A percentile compares a stretch with the other conserved stretches of the same genome.
Conservation (phyloP, 495 filamentous ascomycete genomes). For the Hypoxylon lenormandii region DNA sequence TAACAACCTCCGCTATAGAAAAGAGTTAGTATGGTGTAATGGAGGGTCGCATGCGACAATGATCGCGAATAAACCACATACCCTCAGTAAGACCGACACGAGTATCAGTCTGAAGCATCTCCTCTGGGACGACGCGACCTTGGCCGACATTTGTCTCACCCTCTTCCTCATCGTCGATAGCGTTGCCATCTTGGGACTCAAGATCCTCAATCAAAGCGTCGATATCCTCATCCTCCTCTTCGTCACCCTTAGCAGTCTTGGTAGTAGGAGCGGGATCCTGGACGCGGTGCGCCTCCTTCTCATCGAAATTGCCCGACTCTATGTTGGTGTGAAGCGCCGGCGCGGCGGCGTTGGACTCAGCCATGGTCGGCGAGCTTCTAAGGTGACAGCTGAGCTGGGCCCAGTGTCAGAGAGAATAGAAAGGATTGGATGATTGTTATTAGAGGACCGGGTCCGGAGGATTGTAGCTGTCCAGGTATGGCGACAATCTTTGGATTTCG, state of each 20-base stretch:
- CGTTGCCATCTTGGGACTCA: slow-evolving; percentile 77
- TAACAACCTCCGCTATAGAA: slow-evolving; percentile 67
- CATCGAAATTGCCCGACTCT: slow-evolving; percentile 67
- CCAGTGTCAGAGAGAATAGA: slow-evolving; percentile 31
- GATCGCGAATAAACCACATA: slow-evolving; percentile 18
- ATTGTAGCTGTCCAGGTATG: slow-evolving; percentile 42
- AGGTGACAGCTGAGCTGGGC: slow-evolving; percentile 39
- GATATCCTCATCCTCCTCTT: slow-evolving; percentile 79
- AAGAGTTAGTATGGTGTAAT: slow-evolving; percentile 19
- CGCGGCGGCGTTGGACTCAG: slow-evolving; percentile 60
- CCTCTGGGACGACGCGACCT: slow-evolving; percentile 69
- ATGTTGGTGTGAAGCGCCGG: slow-evolving; percentile 67
- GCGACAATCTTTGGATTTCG: slow-evolving; percentile 31
- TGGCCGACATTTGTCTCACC: slow-evolving; percentile 61
- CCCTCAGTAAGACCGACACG: slow-evolving; percentile 74
- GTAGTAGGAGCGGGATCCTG: slow-evolving; percentile 39
- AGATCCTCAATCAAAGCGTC: slow-evolving; percentile 85
- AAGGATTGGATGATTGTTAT: slow-evolving; percentile 1
- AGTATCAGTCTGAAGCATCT: slow-evolving; percentile 77
- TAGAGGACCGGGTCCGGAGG: slow-evolving; percentile 31
- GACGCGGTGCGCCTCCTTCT: slow-evolving; percentile 60
- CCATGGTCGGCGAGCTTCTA: slow-evolving; percentile 57
- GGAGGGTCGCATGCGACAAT: not conserved
- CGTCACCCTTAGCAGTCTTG: slow-evolving; percentile 57
- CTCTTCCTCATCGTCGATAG: slow-evolving; percentile 69